Evolutionary conservation across 371 early-diverging fungal genomes (phyloP).

Genomic region (Globomyces sp.): DNA sequence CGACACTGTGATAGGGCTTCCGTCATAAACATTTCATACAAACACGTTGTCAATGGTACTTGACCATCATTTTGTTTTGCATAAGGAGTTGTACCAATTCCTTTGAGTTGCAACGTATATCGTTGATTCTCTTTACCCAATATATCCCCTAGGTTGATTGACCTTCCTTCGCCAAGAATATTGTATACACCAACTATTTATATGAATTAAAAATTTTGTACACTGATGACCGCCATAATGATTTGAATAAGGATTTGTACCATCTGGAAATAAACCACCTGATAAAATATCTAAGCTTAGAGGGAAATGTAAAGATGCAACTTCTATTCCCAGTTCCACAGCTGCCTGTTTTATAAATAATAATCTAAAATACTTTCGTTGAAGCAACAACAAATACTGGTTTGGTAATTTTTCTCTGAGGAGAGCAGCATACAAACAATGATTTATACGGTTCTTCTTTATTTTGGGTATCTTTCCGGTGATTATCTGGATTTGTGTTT

Average conservation of each 20-base stretch:
- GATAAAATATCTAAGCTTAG: background rate
- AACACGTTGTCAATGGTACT: background rate
- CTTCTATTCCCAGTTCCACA: conserved; percentile 3
- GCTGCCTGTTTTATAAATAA: background rate
- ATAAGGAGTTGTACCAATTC: conserved; percentile 9
- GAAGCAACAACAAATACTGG: conserved; percentile 10
- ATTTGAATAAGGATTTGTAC: background rate
- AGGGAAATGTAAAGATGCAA: background rate
- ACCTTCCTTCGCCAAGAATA: conserved; percentile 6
- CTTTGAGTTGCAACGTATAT: conserved; percentile 6
- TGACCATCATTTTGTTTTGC: conserved; percentile 6
- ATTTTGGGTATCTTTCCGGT: background rate
- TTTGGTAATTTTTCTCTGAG: background rate
- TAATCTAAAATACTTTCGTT: background rate
- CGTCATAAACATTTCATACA: conserved; percentile 9
- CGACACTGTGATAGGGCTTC: background rate
- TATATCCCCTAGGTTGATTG: background rate
- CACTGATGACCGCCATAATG: conserved; percentile 11
- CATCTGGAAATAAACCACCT: background rate
- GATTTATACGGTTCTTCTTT: too few species aligned
- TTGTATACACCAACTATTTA: conserved; percentile 2
- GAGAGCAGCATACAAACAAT: too few species aligned
- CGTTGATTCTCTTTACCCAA: background rate
- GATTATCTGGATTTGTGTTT: background rate
- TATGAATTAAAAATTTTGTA: too few species aligned